Conservation (phyloP, 1,139 yeast species). For the Scheffersomyces titani region DNA sequence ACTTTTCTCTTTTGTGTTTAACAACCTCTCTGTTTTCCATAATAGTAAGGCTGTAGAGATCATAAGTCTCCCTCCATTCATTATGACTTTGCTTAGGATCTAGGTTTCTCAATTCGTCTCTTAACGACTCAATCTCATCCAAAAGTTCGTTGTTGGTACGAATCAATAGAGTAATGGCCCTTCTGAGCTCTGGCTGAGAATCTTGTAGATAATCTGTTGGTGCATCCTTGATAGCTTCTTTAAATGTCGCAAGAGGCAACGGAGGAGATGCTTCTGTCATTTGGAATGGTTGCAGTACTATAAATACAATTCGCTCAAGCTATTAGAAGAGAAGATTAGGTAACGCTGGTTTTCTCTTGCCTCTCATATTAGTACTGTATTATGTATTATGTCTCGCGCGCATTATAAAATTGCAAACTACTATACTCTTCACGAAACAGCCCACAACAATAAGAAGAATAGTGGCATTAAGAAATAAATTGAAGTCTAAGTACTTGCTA, state of each 20-base stretch:
- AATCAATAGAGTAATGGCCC: neutral
- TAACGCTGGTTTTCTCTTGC: neutral
- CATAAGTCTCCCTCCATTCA: conserved; percentile 22
- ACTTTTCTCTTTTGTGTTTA: conserved; percentile 25
- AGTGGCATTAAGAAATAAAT: neutral
- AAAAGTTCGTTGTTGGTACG: conserved; percentile 30
- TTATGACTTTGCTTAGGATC: conserved; percentile 9
- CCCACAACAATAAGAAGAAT: neutral
- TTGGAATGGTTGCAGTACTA: neutral
- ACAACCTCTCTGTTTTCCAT: conserved; percentile 36
- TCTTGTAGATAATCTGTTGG: conserved; percentile 2
- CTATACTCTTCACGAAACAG: neutral
- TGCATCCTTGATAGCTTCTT: conserved; percentile 30
- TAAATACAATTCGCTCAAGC: too few relatives aligned
- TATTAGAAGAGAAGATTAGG: neutral
- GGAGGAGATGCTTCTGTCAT: conserved; percentile 24
- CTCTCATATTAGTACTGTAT: neutral
- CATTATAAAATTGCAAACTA: neutral
- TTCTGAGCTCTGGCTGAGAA: neutral
- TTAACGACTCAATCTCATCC: conserved; percentile 23
- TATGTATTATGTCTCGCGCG: neutral
- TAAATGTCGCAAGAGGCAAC: conserved; percentile 29
- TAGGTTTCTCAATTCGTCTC: conserved; percentile 9
- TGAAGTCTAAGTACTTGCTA: neutral
- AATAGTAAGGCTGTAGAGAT: conserved; percentile 31